Evolutionary conservation across 2,329 filamentous ascomycete genomes (phyloP).

Genomic region (Alternaria burnsii): DNA sequence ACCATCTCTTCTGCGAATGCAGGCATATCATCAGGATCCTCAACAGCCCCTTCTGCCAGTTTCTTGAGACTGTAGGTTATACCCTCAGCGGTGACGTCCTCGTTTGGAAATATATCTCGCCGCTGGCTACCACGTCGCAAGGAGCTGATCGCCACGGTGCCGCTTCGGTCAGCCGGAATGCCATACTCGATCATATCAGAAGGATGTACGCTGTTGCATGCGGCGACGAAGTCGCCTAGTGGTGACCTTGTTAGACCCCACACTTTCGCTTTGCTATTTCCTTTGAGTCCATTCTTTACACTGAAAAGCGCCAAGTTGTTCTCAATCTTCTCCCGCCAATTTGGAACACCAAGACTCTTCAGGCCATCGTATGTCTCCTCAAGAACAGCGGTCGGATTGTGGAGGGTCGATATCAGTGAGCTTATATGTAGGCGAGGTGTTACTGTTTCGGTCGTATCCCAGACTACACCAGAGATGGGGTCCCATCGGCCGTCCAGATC

Average conservation of each 20-base stretch:
- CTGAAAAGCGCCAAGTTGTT: conserved; percentile 56
- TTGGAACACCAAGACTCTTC: conserved; percentile 26
- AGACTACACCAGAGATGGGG: conserved; percentile 46
- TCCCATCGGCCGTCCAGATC: conserved; percentile 56
- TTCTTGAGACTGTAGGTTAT: conserved; percentile 46
- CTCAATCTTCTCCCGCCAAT: conserved; percentile 54
- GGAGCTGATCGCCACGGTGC: conserved; percentile 46
- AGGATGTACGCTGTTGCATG: conserved; percentile 63
- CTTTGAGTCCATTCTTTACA: conserved; percentile 59
- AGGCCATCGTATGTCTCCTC: conserved; percentile 31
- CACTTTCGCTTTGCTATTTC: conserved; percentile 58
- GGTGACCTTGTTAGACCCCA: conserved; percentile 63
- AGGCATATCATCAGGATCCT: conserved; percentile 34
- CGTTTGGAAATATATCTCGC: conserved; percentile 27
- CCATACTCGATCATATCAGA: conserved; percentile 66
- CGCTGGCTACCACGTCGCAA: conserved; percentile 27
- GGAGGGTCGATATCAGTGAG: conserved; percentile 48
- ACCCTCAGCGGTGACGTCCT: conserved; percentile 41
- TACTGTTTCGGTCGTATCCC: conserved; percentile 36
- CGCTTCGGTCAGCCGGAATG: conserved; percentile 57
- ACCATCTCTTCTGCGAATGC: conserved; percentile 33
- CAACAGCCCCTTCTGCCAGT: conserved; percentile 43
- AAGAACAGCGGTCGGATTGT: conserved; percentile 42
- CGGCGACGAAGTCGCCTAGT: conserved; percentile 58
- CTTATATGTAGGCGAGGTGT: conserved; percentile 46